Conservation (phyloP, 177 flowering plant species). For the Vitis hybrid region DNA sequence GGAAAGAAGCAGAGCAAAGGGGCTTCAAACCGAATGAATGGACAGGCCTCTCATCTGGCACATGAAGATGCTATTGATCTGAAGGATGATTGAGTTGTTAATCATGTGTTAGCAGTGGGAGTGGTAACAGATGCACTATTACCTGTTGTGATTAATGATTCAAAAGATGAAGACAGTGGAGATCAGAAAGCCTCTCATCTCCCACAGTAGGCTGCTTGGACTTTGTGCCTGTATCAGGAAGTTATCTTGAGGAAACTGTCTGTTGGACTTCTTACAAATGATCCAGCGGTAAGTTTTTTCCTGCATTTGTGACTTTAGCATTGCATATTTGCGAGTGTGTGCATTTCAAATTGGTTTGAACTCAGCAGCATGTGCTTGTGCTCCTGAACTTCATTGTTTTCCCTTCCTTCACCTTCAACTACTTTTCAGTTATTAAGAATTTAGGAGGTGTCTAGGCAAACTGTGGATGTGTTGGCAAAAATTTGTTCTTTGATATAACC, state of each 20-base stretch:
- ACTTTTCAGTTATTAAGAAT: too few relatives aligned
- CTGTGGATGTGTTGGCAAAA: too few relatives aligned
- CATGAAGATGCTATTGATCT: constrained; percentile 25
- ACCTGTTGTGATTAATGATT: constrained; percentile 37
- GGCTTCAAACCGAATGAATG: not conserved
- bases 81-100: constrained; percentile 28
- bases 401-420: too few relatives aligned
- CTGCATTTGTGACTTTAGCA: constrained; percentile 4
- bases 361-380: too few relatives aligned
- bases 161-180: constrained; percentile 50
- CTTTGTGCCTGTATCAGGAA: constrained; percentile 19
- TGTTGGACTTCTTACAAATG: constrained; percentile 9
- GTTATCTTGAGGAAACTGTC: constrained; percentile 26
- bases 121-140: not conserved
- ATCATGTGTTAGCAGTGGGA: not conserved
- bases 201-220: not conserved
- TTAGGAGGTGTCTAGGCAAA: too few relatives aligned
- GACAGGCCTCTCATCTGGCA: not conserved
- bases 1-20: constrained; percentile 2
- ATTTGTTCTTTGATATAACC: too few relatives aligned
- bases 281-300: constrained; percentile 21
- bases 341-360: not conserved
- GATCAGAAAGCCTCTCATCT: not conserved
- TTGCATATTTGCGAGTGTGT: not conserved
- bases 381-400: too few relatives aligned